These are phyloP conservation scores for Leavenworthia alabamica DNA, from an alignment of 345 rosid genomes.

Conservation along the genomic window DNA sequence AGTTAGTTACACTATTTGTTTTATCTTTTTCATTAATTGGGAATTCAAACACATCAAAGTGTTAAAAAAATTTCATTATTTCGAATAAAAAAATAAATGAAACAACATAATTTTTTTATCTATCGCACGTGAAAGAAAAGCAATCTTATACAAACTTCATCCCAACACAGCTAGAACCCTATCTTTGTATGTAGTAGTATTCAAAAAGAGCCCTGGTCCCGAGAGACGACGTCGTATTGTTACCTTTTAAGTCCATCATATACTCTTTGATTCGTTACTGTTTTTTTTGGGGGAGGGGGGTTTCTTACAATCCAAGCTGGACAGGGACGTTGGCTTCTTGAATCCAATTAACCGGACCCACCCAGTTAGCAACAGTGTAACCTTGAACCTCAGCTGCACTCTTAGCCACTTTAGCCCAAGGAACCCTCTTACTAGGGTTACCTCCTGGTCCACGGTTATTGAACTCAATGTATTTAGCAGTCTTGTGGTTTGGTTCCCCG, in stretches of 20 bases:
- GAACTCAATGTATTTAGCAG: constrained; percentile 47
- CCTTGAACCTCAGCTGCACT: constrained; percentile 33
- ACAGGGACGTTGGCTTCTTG: constrained; percentile 36
- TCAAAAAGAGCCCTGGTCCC: constrained; percentile 17
- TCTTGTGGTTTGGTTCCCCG: constrained; percentile 23
- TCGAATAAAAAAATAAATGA: neutral
- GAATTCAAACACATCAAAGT: neutral
- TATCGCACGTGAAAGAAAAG: constrained; percentile 21
- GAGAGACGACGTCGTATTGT: constrained; percentile 17
- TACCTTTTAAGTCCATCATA: constrained; percentile 4
- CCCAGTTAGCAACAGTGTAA: constrained; percentile 39
- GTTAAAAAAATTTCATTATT: neutral
- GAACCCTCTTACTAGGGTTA: constrained; percentile 33
- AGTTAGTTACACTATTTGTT: too few relatives aligned
- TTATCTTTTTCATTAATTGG: neutral
- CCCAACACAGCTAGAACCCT: constrained; percentile 27
- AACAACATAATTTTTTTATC: neutral
- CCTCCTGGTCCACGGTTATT: constrained; percentile 64
- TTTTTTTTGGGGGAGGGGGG: neutral
- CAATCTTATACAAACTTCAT: constrained; percentile 21
- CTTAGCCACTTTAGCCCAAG: constrained; percentile 43
- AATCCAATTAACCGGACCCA: constrained; percentile 41
- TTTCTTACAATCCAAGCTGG: constrained; percentile 21
- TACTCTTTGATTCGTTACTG: constrained; percentile 19
- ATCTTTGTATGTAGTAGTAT: neutral